phyloP scores from a whole-genome alignment of 1,284 basidiomycete species.

The Ceratobasidium sp. region DNA sequence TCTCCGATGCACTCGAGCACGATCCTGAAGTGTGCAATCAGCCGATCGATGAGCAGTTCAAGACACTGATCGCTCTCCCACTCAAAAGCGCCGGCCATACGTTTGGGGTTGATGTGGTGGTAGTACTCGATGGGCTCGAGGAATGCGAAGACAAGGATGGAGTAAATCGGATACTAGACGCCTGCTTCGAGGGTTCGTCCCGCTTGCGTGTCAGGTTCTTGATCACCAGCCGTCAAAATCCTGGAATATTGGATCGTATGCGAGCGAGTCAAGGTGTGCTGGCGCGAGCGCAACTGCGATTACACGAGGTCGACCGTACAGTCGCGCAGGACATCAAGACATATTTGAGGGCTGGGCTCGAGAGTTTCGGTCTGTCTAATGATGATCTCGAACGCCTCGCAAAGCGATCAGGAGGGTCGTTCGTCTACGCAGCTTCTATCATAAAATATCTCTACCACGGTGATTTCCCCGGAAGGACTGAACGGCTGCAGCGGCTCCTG shows the following conservation, averaged over 20 bases:
- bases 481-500: neutral
- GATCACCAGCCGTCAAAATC: neutral
- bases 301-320: neutral
- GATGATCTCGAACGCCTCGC: neutral
- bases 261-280: neutral
- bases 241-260: neutral
- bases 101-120: neutral
- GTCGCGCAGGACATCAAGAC: neutral
- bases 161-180: neutral
- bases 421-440: conserved; percentile 9
- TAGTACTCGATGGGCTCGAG: conserved; percentile 10
- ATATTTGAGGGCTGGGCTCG: neutral
- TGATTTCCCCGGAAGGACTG: neutral
- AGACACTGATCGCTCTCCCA: neutral
- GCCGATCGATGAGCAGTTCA: neutral
- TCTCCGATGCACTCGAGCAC: neutral
- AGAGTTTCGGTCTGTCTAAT: neutral
- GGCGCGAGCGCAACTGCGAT: neutral
- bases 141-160: conserved; percentile 4
- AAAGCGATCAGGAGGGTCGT: conserved; percentile 1
- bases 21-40: neutral
- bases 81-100: neutral
- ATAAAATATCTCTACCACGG: neutral
- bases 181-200: neutral
- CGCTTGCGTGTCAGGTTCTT: conserved; percentile 1